Evolutionary conservation across 225 moss, liverwort and hornwort genomes (phyloP).

Genomic region (Sphagnum tenellum): DNA sequence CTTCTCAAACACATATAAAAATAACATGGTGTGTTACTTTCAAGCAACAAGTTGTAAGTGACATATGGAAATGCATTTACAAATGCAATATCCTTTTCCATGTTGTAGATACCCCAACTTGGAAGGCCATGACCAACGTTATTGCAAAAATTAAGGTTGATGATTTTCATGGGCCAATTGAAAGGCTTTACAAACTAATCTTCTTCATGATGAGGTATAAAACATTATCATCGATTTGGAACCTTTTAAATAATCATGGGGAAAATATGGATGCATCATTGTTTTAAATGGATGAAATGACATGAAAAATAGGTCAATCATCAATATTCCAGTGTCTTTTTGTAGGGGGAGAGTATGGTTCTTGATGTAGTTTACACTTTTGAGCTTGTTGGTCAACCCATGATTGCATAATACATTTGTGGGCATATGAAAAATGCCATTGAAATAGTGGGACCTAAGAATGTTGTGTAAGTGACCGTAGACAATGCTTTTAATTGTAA

Average conservation of each 20-base stretch:
- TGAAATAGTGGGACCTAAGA: too few relatives aligned
- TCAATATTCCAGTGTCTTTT: too few relatives aligned
- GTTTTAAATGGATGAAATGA: not conserved
- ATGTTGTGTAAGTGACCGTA: too few relatives aligned
- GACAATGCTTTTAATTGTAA: too few relatives aligned
- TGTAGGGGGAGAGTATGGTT: too few relatives aligned
- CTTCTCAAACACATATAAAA: not conserved
- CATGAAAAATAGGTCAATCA: not conserved
- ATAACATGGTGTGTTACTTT: not conserved
- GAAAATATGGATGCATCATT: not conserved
- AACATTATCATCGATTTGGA: not conserved
- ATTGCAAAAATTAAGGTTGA: not conserved
- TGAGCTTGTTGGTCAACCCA: too few relatives aligned
- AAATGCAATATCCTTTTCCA: not conserved
- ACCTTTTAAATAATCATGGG: not conserved
- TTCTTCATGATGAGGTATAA: not conserved
- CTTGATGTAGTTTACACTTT: too few relatives aligned
- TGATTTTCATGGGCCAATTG: not conserved
- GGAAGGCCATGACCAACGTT: not conserved
- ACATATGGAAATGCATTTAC: not conserved
- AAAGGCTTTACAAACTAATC: not conserved
- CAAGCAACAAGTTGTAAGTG: not conserved
- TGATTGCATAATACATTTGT: too few relatives aligned
- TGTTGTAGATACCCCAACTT: not conserved
- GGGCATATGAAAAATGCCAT: too few relatives aligned